Percentiles rank a stretch among this genome's conserved stretches.
These are phyloP conservation scores for Thozetella sp. DNA, from an alignment of 495 filamentous ascomycete genomes.

Conservation along the genomic window DNA sequence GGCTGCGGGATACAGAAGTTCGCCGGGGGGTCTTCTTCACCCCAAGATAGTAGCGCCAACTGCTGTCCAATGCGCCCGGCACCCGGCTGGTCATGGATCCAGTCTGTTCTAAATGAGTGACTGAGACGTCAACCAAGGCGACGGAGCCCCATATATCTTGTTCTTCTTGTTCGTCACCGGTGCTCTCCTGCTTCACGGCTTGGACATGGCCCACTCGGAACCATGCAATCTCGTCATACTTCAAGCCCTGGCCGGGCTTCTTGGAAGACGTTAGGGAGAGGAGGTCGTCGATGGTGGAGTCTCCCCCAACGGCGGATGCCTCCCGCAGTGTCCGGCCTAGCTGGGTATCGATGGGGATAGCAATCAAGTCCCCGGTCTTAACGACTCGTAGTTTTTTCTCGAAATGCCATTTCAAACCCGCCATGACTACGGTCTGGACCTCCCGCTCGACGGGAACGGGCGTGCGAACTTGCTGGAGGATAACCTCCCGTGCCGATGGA, in stretches of 20 bases:
- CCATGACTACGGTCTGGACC: conserved; percentile 80
- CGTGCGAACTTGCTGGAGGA: conserved; percentile 85
- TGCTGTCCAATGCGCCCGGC: conserved; percentile 70
- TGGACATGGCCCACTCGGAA: conserved; percentile 80
- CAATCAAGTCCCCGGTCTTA: conserved; percentile 83
- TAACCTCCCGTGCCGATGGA: conserved; percentile 87
- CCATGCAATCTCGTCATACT: conserved; percentile 77
- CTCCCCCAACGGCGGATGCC: conserved; percentile 52
- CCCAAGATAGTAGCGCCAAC: conserved; percentile 87
- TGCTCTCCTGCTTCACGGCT: conserved; percentile 54
- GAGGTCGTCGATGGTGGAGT: conserved; percentile 67
- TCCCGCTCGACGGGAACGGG: conserved; percentile 83
- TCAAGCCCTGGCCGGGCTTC: conserved; percentile 26
- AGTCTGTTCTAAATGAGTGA: conserved; percentile 84
- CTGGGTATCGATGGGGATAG: conserved; percentile 80
- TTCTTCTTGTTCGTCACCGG: conserved; percentile 45
- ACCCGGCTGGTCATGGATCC: conserved; percentile 79
- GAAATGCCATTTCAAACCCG: conserved; percentile 84
- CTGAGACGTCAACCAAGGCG: conserved; percentile 77
- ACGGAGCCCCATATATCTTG: conserved; percentile 82
- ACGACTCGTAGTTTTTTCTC: conserved; percentile 76
- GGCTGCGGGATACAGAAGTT: conserved; percentile 31
- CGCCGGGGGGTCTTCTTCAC: conserved; percentile 57
- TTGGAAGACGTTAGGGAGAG: conserved; percentile 41
- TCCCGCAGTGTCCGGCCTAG: conserved; percentile 77